Evolutionary conservation across 305 asterid species (phyloP).

Genomic region (Coffea humblotiana): DNA sequence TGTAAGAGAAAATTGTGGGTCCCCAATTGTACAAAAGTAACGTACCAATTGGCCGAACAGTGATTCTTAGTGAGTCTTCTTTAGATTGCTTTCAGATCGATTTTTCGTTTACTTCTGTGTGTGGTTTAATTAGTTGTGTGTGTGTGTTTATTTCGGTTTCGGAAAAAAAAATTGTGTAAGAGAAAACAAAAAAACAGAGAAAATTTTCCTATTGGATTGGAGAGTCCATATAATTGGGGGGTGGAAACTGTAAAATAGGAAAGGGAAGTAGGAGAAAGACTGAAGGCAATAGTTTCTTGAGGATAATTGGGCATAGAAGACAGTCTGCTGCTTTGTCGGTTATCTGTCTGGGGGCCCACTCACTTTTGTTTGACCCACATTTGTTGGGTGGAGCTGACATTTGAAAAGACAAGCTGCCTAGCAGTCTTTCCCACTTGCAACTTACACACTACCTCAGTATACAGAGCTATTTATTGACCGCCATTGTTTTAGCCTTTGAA

Average conservation of each 20-base stretch:
- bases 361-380: constrained; percentile 32
- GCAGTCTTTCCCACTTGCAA: not conserved
- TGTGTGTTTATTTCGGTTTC: too few relatives aligned
- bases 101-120: too few relatives aligned
- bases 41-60: too few relatives aligned
- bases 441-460: not conserved
- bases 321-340: constrained; percentile 42
- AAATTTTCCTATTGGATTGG: constrained; percentile 8
- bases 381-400: constrained; percentile 38
- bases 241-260: not conserved
- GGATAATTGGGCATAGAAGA: constrained; percentile 30
- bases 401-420: constrained; percentile 21
- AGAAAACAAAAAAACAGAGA: not conserved
- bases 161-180: not conserved
- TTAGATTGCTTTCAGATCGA: too few relatives aligned
- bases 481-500: constrained; percentile 14
- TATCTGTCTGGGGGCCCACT: constrained; percentile 50
- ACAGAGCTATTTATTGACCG: not conserved
- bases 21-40: too few relatives aligned
- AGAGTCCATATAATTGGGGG: not conserved
- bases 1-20: not conserved
- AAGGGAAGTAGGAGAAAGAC: not conserved
- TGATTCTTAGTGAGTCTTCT: too few relatives aligned
- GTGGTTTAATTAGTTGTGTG: too few relatives aligned
- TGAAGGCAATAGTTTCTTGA: not conserved